These are phyloP conservation scores for Saturnispora halmiae DNA, from an alignment of 805 yeast genomes.

Conservation along the genomic window DNA sequence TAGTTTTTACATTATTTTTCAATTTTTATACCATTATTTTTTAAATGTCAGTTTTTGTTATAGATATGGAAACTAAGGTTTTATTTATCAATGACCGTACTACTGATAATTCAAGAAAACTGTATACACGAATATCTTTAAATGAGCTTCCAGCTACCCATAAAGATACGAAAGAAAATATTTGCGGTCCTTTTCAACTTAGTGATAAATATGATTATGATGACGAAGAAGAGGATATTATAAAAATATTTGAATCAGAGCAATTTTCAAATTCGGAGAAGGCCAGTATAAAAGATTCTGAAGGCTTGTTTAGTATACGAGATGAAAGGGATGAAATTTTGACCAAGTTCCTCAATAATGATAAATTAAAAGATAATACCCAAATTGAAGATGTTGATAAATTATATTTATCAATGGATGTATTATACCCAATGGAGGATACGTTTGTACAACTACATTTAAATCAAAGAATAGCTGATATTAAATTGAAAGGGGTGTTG, in stretches of 20 bases:
- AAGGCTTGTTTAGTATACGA: not conserved
- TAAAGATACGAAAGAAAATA: not conserved
- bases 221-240: not conserved
- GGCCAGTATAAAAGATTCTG: too few relatives aligned
- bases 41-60: too few relatives aligned
- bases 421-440: constrained; percentile 2
- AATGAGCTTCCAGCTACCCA: not conserved
- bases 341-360: too few relatives aligned
- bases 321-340: not conserved
- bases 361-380: too few relatives aligned
- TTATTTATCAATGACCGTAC: too few relatives aligned
- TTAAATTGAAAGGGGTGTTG: not conserved
- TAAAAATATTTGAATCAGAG: not conserved
- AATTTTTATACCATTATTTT: too few relatives aligned
- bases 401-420: not conserved
- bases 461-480: not conserved
- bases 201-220: too few relatives aligned
- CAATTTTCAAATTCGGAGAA: not conserved
- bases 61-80: too few relatives aligned
- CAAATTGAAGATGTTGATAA: not conserved
- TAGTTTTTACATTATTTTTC: too few relatives aligned
- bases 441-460: constrained; percentile 9
- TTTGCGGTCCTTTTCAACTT: not conserved
- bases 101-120: too few relatives aligned
- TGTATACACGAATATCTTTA: too few relatives aligned